Evolutionary conservation across 2,329 filamentous ascomycete genomes (phyloP).

Genomic region (Ustilaginoidea virens): DNA sequence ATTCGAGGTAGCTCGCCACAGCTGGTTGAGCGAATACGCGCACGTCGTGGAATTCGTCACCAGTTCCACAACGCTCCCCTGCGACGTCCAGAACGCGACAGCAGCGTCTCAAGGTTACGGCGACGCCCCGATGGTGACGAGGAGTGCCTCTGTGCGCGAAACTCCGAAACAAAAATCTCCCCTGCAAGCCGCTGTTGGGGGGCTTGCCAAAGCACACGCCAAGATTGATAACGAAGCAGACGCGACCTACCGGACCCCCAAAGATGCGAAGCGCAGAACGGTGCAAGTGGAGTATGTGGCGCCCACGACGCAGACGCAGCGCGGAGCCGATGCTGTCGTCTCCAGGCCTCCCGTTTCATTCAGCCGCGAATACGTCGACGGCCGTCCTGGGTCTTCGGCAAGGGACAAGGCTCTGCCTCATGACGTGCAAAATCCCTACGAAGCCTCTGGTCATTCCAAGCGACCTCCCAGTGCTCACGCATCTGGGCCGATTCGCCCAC

Average conservation of each 20-base stretch:
- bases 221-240: constrained; percentile 55
- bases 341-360: constrained; percentile 12
- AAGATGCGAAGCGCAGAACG: constrained; percentile 83
- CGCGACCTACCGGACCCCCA: constrained; percentile 42
- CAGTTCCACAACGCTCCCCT: constrained; percentile 77
- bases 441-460: constrained; percentile 20
- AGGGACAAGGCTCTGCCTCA: constrained; percentile 44
- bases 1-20: constrained; percentile 94
- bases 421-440: constrained; percentile 36
- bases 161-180: constrained; percentile 52
- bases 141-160: constrained; percentile 87
- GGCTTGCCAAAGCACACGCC: constrained; percentile 57
- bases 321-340: constrained; percentile 32
- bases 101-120: constrained; percentile 39
- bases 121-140: constrained; percentile 50
- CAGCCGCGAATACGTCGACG: constrained; percentile 26
- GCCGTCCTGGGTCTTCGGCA: constrained; percentile 16
- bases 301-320: constrained; percentile 69
- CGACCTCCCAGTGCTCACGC: constrained; percentile 34
- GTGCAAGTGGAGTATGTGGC: constrained; percentile 97
- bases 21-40: constrained; percentile 95
- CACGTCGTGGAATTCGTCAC: constrained; percentile 95
- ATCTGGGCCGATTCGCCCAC: constrained; percentile 11
- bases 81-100: constrained; percentile 71
- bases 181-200: constrained; percentile 35